Percentiles rank a stretch among this genome's conserved stretches.
Conservation (phyloP, 176 grass and related monocot genomes). For the Metroxylon sagu region DNA sequence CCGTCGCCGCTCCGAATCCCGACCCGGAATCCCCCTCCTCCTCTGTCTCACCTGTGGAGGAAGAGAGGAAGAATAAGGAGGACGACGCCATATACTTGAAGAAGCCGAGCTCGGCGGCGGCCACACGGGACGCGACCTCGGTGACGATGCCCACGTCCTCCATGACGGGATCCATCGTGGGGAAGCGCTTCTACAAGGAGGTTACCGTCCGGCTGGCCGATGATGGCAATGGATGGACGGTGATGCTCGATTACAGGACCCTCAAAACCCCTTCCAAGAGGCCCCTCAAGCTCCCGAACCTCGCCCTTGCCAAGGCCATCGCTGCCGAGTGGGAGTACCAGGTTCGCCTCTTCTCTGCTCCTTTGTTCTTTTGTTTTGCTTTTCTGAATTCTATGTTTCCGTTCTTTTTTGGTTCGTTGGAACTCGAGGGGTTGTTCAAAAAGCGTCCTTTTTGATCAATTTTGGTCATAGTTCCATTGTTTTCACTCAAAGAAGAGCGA, state of each 20-base stretch:
- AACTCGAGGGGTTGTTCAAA: too few relatives aligned
- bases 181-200: slow-evolving; percentile 85
- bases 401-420: too few relatives aligned
- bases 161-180: slow-evolving; percentile 93
- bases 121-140: slow-evolving; percentile 68
- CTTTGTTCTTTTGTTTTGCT: neutral
- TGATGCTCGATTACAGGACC: slow-evolving; percentile 99
- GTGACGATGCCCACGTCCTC: slow-evolving; percentile 86
- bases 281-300: slow-evolving; percentile 61
- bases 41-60: neutral
- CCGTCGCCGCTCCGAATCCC: slow-evolving; percentile 13
- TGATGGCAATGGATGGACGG: slow-evolving; percentile 94
- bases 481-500: too few relatives aligned
- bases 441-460: too few relatives aligned
- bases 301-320: slow-evolving; percentile 60
- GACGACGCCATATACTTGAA: slow-evolving; percentile 50
- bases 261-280: slow-evolving; percentile 85
- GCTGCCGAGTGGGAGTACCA: slow-evolving; percentile 97
- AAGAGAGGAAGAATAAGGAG: neutral
- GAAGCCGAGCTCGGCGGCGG: slow-evolving; percentile 19
- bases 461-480: too few relatives aligned
- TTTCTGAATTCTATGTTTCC: too few relatives aligned
- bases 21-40: neutral
- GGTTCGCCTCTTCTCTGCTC: slow-evolving; percentile 25
- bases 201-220: slow-evolving; percentile 66